These are phyloP conservation scores for Pistacia atlantica DNA, from an alignment of 345 rosid genomes.

Conservation along the genomic window DNA sequence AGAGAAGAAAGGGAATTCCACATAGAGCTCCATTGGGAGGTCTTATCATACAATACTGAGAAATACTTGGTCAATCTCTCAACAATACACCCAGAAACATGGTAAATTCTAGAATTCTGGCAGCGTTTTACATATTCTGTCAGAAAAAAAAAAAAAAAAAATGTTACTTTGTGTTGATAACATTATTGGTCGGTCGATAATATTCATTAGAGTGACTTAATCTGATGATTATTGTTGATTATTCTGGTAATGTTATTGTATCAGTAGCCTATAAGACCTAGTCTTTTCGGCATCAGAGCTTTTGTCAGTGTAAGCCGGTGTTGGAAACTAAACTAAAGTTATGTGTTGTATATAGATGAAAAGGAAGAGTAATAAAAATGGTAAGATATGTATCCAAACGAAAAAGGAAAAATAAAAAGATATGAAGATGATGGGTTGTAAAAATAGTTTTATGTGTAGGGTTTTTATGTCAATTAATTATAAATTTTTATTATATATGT, in stretches of 20 bases:
- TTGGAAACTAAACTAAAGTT: background rate
- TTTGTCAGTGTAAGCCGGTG: conserved; percentile 28
- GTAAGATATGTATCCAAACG: background rate
- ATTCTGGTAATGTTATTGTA: background rate
- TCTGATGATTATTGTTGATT: too few species aligned
- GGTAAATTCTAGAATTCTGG: too few species aligned
- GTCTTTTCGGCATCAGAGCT: conserved; percentile 23
- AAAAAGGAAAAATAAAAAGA: background rate
- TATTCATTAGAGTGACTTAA: too few species aligned
- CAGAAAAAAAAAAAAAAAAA: too few species aligned
- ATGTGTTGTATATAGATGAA: background rate
- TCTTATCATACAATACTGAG: conserved; percentile 47
- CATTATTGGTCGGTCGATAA: too few species aligned
- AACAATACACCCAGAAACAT: background rate
- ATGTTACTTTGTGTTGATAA: too few species aligned
- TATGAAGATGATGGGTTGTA: background rate
- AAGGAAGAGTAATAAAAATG: background rate
- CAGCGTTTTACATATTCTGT: too few species aligned
- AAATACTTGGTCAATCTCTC: background rate
- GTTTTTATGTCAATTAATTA: background rate
- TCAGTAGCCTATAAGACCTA: background rate
- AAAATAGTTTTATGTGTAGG: conserved; percentile 7
- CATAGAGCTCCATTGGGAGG: conserved; percentile 72
- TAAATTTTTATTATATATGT: background rate
- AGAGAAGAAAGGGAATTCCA: conserved; percentile 69